phyloP scores from a whole-genome alignment of 768 basidiomycete genomes.

The Hygrophoropsis aurantiaca region DNA sequence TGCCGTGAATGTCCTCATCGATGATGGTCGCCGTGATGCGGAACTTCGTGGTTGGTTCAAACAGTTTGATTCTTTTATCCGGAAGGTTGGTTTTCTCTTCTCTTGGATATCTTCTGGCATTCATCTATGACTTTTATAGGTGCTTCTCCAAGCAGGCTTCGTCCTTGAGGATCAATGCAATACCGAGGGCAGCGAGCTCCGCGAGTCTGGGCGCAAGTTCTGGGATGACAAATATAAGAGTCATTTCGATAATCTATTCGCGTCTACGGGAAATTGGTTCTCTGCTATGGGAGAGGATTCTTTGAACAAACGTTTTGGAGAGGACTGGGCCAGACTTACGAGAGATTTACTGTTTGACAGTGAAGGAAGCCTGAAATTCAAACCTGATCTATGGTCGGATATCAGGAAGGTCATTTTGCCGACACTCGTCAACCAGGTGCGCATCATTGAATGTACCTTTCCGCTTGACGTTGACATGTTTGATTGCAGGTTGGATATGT shows the following conservation, averaged over 20 bases:
- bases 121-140: conserved; percentile 30
- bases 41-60: conserved; percentile 76
- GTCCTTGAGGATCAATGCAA: conserved; percentile 79
- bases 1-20: conserved; percentile 67
- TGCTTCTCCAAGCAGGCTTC: conserved; percentile 80
- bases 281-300: conserved; percentile 83
- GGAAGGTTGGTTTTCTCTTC: conserved; percentile 45
- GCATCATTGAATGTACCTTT: too few relatives aligned
- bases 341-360: conserved; percentile 75
- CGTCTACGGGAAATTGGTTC: conserved; percentile 76
- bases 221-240: conserved; percentile 71
- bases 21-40: conserved; percentile 73
- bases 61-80: conserved; percentile 59
- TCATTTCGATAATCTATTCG: conserved; percentile 82
- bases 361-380: conserved; percentile 86
- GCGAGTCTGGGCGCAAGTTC: conserved; percentile 72
- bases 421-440: conserved; percentile 68
- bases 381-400: conserved; percentile 87
- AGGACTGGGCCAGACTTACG: conserved; percentile 80
- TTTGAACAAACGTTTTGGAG: conserved; percentile 75
- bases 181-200: conserved; percentile 58
- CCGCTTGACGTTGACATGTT: conserved; percentile 1
- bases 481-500: conserved; percentile 67
- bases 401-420: conserved; percentile 83
- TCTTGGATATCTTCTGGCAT: neutral